phyloP scores from a whole-genome alignment of 2,329 filamentous ascomycete genomes.

The Coniochaeta sp. region DNA sequence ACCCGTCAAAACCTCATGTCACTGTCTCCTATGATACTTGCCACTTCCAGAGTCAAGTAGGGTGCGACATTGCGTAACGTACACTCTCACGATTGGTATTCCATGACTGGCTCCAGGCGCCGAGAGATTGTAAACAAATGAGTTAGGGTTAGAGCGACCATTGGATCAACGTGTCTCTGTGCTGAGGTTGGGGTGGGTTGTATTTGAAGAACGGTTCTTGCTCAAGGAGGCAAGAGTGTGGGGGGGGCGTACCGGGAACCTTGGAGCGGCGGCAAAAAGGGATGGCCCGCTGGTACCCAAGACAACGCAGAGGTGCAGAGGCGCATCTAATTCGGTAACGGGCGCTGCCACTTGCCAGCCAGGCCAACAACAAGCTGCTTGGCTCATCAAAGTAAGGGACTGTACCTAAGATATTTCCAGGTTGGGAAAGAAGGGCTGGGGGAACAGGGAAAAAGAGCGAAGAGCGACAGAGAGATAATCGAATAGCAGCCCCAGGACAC shows the following conservation, averaged over 20 bases:
- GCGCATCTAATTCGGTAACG: background rate
- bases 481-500: constrained; percentile 13
- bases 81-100: background rate
- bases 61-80: background rate
- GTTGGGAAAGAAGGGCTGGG: background rate
- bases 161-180: background rate
- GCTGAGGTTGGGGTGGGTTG: background rate
- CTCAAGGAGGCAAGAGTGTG: background rate
- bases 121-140: background rate
- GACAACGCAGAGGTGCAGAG: background rate
- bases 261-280: constrained; percentile 1
- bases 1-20: background rate
- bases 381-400: background rate
- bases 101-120: background rate
- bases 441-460: background rate
- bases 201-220: background rate
- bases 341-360: constrained; percentile 5
- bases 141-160: background rate
- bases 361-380: no score
- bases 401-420: constrained; percentile 16
- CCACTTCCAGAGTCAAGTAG: background rate
- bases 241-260: constrained; percentile 7
- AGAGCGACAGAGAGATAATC: background rate
- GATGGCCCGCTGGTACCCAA: constrained; percentile 5
- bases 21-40: no score